Percentiles rank a stretch among this genome's conserved stretches.
These are phyloP conservation scores for Penicillium sp. DNA, from an alignment of 2,329 filamentous ascomycete genomes.

Conservation along the genomic window DNA sequence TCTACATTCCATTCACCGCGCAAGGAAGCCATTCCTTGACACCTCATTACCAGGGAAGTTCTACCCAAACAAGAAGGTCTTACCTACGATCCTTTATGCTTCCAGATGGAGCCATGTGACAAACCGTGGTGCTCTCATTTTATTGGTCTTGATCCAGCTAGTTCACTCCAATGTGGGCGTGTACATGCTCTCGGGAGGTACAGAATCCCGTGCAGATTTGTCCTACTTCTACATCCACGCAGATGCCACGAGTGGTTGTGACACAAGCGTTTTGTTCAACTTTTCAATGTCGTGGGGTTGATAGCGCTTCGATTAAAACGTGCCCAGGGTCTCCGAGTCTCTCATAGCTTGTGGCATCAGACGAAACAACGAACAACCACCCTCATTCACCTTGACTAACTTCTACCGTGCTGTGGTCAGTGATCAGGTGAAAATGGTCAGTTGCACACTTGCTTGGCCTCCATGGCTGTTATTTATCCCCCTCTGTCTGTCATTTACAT, in stretches of 20 bases:
- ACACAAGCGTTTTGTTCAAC: neutral
- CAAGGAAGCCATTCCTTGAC: no score
- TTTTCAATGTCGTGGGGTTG: accelerated
- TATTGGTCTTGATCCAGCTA: neutral
- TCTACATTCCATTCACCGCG: no score
- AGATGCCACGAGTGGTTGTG: neutral
- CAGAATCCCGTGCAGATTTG: neutral
- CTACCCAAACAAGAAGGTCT: no score
- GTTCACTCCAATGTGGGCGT: neutral
- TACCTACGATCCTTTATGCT: no score
- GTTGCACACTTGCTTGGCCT: neutral
- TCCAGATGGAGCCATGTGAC: neutral
- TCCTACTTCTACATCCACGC: neutral
- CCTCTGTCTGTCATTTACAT: neutral
- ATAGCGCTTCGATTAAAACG: neutral
- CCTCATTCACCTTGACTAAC: no score
- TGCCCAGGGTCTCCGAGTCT: neutral
- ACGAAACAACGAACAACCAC: no score
- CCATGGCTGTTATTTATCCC: neutral
- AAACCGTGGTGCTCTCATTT: no score
- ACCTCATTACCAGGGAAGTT: no score
- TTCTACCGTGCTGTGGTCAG: neutral
- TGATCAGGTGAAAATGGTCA: neutral
- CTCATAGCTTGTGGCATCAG: neutral
- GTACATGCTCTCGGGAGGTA: neutral